A percentile compares a stretch with the other conserved stretches of the same genome.
These are phyloP conservation scores for Poa pratensis DNA, from an alignment of 176 grass and related monocot species.

Conservation along the genomic window DNA sequence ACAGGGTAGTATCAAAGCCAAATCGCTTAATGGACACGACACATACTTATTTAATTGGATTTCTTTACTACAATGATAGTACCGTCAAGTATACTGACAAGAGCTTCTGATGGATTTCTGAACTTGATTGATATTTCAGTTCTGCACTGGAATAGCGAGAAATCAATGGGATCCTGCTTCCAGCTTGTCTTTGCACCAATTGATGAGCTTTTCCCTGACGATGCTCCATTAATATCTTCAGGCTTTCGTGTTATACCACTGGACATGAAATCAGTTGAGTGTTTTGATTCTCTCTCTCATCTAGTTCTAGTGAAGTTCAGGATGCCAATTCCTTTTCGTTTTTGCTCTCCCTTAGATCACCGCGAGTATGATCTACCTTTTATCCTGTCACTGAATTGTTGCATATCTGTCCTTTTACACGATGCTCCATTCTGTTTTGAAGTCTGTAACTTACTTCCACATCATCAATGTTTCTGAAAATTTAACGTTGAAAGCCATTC, in stretches of 20 bases:
- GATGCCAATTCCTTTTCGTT: background rate
- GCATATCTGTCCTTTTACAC: background rate
- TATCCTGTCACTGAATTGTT: constrained; percentile 20
- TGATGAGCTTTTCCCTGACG: constrained; percentile 95
- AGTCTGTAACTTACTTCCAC: background rate
- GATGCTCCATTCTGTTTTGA: constrained; percentile 3
- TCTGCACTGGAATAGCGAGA: constrained; percentile 93
- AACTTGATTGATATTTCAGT: constrained; percentile 65
- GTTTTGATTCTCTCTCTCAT: constrained; percentile 3
- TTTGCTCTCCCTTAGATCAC: background rate
- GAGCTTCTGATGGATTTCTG: background rate
- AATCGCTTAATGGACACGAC: background rate
- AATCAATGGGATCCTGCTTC: constrained; percentile 90
- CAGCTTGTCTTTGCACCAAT: constrained; percentile 99
- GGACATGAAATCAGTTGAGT: constrained; percentile 86
- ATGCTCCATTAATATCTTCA: constrained; percentile 87
- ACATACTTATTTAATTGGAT: background rate
- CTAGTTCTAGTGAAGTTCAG: constrained; percentile 1
- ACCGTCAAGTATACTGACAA: background rate
- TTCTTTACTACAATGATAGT: background rate
- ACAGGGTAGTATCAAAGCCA: background rate
- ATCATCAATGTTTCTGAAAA: background rate
- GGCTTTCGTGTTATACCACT: constrained; percentile 93
- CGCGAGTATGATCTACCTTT: background rate
- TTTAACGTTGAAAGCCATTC: background rate